A percentile compares a stretch with the other conserved stretches of the same genome.
Evolutionary conservation across 768 basidiomycete species (phyloP).

Genomic region (Trametes meyenii): DNA sequence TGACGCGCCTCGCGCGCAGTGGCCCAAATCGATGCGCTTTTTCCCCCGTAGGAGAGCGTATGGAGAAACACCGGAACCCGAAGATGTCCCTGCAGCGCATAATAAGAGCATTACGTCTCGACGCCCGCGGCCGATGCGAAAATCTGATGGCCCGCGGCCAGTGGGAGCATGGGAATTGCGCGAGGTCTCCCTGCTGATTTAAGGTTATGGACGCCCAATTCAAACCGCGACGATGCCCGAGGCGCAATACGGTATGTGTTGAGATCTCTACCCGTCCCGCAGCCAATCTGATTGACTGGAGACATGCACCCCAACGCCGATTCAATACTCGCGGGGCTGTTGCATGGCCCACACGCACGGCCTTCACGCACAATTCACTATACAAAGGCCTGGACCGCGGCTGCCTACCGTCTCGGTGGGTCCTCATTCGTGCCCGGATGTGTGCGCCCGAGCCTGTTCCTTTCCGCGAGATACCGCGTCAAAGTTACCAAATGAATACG

Average conservation of each 20-base stretch:
- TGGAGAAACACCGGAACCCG: slow-evolving; percentile 27
- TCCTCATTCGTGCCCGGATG: background rate
- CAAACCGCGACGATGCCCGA: slow-evolving; percentile 15
- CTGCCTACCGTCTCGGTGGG: background rate
- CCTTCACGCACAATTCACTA: slow-evolving; percentile 3
- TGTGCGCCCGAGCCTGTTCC: slow-evolving; percentile 7
- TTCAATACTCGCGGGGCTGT: background rate
- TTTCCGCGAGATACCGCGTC: slow-evolving; percentile 19
- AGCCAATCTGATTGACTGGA: slow-evolving; percentile 23
- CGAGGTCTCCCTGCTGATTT: slow-evolving; percentile 6
- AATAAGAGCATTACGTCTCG: slow-evolving; percentile 14
- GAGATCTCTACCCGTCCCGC: slow-evolving; percentile 6
- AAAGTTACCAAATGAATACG: slow-evolving; percentile 21
- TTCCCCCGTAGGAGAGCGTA: slow-evolving; percentile 25
- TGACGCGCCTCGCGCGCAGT: slow-evolving; percentile 7
- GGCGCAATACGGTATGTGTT: slow-evolving; percentile 19
- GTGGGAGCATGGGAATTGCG: slow-evolving; percentile 25
- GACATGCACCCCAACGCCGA: slow-evolving; percentile 9
- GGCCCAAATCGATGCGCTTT: slow-evolving; percentile 16
- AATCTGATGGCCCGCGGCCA: slow-evolving; percentile 18
- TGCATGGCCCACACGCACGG: slow-evolving; percentile 10
- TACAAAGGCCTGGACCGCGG: slow-evolving; percentile 10
- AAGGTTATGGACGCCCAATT: slow-evolving; percentile 23
- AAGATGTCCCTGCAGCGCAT: slow-evolving; percentile 15
- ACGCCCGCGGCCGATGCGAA: slow-evolving; percentile 19